Percentiles rank a stretch among this genome's conserved stretches.
phyloP scores from a whole-genome alignment of 495 filamentous ascomycete species.

The Bacidia gigantensis region DNA sequence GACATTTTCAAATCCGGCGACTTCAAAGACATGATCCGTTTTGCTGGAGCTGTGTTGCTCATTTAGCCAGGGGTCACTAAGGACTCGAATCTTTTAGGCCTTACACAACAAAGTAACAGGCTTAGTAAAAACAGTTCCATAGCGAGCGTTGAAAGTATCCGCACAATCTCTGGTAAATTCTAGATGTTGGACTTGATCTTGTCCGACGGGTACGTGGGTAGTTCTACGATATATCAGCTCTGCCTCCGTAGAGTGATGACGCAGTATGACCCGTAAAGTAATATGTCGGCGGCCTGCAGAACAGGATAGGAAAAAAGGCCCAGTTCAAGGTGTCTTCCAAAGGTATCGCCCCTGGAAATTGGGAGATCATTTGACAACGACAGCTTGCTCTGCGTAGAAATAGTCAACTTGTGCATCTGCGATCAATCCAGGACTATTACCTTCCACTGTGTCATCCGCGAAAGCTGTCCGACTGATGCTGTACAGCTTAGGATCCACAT shows the following conservation, averaged over 20 bases:
- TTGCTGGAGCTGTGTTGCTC: conserved; percentile 46
- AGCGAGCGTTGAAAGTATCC: conserved; percentile 68
- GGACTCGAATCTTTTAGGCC: conserved; percentile 13
- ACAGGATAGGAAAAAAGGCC: conserved; percentile 97
- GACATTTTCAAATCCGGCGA: conserved; percentile 78
- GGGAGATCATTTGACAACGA: conserved; percentile 39
- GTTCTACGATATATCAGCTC: conserved; percentile 34
- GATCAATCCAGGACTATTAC: conserved; percentile 25
- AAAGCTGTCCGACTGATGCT: conserved; percentile 77
- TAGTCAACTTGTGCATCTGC: conserved; percentile 1
- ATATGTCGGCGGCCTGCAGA: conserved; percentile 86
- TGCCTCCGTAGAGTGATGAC: not conserved
- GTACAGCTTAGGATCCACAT: conserved; percentile 94
- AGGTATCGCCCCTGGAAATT: conserved; percentile 33
- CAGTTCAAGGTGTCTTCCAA: conserved; percentile 52
- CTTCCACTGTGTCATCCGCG: conserved; percentile 98
- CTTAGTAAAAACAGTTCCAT: conserved; percentile 44
- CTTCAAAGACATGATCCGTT: conserved; percentile 78
- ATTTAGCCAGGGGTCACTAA: not conserved
- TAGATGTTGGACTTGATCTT: conserved; percentile 85
- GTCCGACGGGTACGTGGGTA: conserved; percentile 91
- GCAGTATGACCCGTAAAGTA: conserved; percentile 55
- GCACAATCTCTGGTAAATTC: conserved; percentile 80
- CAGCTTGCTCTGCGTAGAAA: conserved; percentile 49
- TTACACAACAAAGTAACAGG: conserved; percentile 69